Evolutionary conservation across 148 eudicot species (phyloP), one percentile per base, ranked within the genome.

Genomic region (Camellia granthamiana): DNA sequence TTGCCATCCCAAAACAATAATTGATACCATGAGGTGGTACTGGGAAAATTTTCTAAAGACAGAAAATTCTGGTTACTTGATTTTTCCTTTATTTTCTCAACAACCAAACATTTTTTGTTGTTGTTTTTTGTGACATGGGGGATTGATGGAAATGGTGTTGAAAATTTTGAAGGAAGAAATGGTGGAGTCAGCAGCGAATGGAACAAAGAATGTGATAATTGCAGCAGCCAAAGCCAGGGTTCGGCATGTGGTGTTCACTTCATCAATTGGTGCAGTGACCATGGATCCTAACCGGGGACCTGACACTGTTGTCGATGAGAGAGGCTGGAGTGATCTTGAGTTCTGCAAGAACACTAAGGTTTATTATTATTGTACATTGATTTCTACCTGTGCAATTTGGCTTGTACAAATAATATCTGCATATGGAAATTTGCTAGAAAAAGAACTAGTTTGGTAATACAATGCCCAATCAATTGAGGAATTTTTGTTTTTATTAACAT

Each of bases 251-350:
- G 97, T 96, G 14, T 89, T 95, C 82, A 93, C 97, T 1, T 95
- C 97, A 0, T 93, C 98, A 5, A 92, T 95, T 2, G 98, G 98
- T 55, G 97, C 98, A 0, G 93, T 95, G 18, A 88, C 94, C 83
- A 95, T 95, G 98, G 94, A 93, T 82, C 97, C 98, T 1, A 89
- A 90, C 55, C 81, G 98, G 58, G 46, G 81, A 84, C 93, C 97
- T 54, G 94, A 90, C 6, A 77, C 80, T n/a, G 90, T 92, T 14
- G 96, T 95, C 0, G 97, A 95, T 23, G 98, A 93, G 61, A 87
- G 80, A 78, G 93, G 97, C 82, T 95, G 98, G 98, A 95, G 98
- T 85, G 97, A 95, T 77, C 98, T 93, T 74, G 94, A 95, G 21
- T 95, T 93, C 83, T 94, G 98, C 94, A 92, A 91, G 78, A 88